Base-by-base conservation (phyloP, 768 basidiomycete genomes). In the Lyophyllum atratum region DNA sequence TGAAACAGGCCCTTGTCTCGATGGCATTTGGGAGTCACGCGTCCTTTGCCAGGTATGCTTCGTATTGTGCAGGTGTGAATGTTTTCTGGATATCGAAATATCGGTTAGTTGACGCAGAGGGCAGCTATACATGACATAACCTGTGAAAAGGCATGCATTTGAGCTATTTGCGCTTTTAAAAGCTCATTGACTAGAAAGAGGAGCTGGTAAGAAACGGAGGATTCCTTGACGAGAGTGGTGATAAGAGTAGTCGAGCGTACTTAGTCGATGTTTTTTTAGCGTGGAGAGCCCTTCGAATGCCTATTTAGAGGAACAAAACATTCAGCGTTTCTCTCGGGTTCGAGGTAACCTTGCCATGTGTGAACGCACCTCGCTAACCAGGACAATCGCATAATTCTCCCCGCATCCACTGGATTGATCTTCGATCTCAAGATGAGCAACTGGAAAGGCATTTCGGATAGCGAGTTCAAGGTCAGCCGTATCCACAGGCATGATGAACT, bases 71-170 rank as follows among this genome's bases (percentile, higher is more conserved):
- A 5, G 83, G 86, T 4, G 89, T 90, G 55, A 85, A 83, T 0
- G 89, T 86, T 85, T 87, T 90, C 89, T 91, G 58, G 6, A 45
- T 43, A 14, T 4, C 55, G 22, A 39, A 14, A 28, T n/a, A 33
- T 26, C 42, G 46, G 29, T 48, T 14, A 54, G 26, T 54, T 21
- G 46, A 28, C 7, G 46, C 26, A 47, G n/a, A 29, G 2, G 8
- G 8, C 7, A 17, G 7, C 15, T 15, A 26, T 28, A 28, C 26
- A 29, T 8, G 17, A 29, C 29, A 29, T 26, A 61, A 92, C 92
- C 85, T 94, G 92, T 14, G 92, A 92, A 71, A 94, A 94, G 4
- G 92, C 92, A 64, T 94, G 92, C 81, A 94, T 86, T 55, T 87
- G 83, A 0, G 87, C 76, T 55, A 94, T 92, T 63, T 92, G 78